Conservation (phyloP, 768 basidiomycete species). For the Lentinula edodes region DNA sequence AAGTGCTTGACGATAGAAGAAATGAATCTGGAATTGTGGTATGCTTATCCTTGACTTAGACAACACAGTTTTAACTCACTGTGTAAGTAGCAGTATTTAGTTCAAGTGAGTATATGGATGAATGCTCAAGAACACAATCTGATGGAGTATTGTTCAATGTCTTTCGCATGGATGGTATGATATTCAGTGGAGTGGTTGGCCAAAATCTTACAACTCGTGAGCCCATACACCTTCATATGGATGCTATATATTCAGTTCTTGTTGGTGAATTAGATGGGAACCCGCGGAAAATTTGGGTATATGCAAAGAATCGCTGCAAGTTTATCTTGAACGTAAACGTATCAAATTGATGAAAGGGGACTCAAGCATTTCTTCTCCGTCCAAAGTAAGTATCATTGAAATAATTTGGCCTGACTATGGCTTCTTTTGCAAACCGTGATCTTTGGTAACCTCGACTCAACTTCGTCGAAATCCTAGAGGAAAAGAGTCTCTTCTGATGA, state of each 20-base stretch:
- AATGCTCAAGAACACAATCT: not conserved
- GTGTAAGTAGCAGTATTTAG: not conserved
- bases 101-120: not conserved
- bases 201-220: not conserved
- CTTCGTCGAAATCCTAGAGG: not conserved
- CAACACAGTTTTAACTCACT: not conserved
- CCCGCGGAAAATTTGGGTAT: not conserved
- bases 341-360: not conserved
- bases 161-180: not conserved
- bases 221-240: not conserved
- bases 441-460: no score
- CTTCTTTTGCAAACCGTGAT: not conserved
- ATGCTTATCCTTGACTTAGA: not conserved
- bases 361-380: not conserved
- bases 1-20: not conserved
- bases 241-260: no score
- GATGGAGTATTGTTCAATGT: not conserved
- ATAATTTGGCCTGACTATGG: not conserved
- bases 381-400: not conserved
- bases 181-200: conserved; percentile 1
- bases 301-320: not conserved
- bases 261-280: not conserved
- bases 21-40: not conserved
- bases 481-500: not conserved
- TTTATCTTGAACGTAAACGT: not conserved